These are phyloP conservation scores for Fusarium sp. DNA, from an alignment of 2,329 filamentous ascomycete species.

Conservation along the genomic window DNA sequence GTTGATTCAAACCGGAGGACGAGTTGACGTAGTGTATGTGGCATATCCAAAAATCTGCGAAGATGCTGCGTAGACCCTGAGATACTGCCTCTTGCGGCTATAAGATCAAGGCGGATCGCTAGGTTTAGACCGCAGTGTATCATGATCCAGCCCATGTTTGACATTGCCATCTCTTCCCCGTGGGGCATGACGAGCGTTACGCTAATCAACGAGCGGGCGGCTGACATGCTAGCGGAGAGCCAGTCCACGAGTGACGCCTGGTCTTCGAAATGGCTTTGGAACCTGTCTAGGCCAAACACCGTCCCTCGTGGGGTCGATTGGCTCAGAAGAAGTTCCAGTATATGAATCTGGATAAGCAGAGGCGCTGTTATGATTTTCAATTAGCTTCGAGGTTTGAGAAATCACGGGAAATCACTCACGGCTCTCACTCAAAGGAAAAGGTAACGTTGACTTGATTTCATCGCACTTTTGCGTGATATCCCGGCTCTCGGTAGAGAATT, in stretches of 20 bases:
- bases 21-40: slow-evolving; percentile 49
- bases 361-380: slow-evolving; percentile 30
- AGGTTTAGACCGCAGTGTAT: slow-evolving; percentile 52
- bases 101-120: slow-evolving; percentile 50
- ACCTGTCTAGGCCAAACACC: slow-evolving; percentile 48
- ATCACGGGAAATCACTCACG: slow-evolving; percentile 30
- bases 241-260: slow-evolving; percentile 42
- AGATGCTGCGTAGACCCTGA: slow-evolving; percentile 44
- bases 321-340: slow-evolving; percentile 50
- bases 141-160: slow-evolving; percentile 54
- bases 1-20: slow-evolving; percentile 47
- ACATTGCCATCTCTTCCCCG: slow-evolving; percentile 48
- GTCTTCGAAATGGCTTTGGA: slow-evolving; percentile 24
- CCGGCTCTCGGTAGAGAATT: slow-evolving; percentile 27
- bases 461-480: slow-evolving; percentile 22
- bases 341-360: slow-evolving; percentile 48
- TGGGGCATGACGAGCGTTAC: slow-evolving; percentile 45
- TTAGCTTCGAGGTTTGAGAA: background rate
- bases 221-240: slow-evolving; percentile 51
- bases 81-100: slow-evolving; percentile 40
- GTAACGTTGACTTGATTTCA: slow-evolving; percentile 40
- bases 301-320: slow-evolving; percentile 48
- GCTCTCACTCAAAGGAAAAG: slow-evolving; percentile 50
- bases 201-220: slow-evolving; percentile 46
- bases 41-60: slow-evolving; percentile 48